These are phyloP conservation scores for Suhomyces bolitotheri DNA, from an alignment of 1,139 yeast genomes.

Conservation along the genomic window DNA sequence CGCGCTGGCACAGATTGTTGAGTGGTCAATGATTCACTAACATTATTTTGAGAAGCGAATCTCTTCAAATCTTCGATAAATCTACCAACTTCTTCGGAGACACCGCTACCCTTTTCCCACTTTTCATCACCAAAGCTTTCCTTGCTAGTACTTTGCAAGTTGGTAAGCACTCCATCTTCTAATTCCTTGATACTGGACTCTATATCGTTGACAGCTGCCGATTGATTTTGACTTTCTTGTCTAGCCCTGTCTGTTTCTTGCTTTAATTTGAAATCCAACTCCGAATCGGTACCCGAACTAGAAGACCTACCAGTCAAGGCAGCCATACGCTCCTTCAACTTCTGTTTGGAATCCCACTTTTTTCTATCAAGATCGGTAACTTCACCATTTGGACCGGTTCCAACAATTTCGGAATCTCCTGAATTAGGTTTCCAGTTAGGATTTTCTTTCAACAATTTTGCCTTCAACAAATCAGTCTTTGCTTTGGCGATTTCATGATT, in stretches of 20 bases:
- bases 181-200: conserved; percentile 71
- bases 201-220: conserved; percentile 67
- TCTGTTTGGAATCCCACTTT: conserved; percentile 75
- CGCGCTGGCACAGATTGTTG: too few relatives aligned
- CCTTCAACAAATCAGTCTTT: conserved; percentile 63
- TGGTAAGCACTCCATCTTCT: conserved; percentile 58
- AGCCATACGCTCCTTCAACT: conserved; percentile 83
- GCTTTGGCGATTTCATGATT: conserved; percentile 70
- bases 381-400: conserved; percentile 84
- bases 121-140: conserved; percentile 61
- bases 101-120: conserved; percentile 87
- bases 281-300: conserved; percentile 44
- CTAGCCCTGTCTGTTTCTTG: conserved; percentile 56
- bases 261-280: conserved; percentile 55
- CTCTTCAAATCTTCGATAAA: conserved; percentile 59
- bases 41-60: conserved; percentile 1
- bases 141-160: conserved; percentile 44
- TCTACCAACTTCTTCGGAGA: conserved; percentile 59
- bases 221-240: conserved; percentile 55
- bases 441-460: conserved; percentile 54
- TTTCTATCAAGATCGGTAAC: conserved; percentile 79
- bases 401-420: conserved; percentile 59
- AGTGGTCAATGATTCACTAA: conserved; percentile 4
- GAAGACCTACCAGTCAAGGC: conserved; percentile 76
- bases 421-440: conserved; percentile 55